Conservation (phyloP, 331 rosid species). For the Phaseolus coccineus region DNA sequence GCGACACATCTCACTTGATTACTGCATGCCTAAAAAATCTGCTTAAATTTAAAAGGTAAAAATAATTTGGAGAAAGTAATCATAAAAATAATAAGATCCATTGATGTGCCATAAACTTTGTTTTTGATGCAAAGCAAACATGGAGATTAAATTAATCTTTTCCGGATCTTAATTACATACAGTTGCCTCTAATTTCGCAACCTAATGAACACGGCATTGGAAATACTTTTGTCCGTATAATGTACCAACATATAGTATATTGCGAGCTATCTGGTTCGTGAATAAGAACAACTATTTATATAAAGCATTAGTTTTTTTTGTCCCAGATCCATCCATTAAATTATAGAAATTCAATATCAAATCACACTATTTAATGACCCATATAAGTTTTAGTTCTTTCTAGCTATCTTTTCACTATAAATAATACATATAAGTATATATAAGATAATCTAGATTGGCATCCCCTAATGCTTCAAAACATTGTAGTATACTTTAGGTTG, state of each 20-base stretch:
- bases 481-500: neutral
- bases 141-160: constrained; percentile 22
- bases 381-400: neutral
- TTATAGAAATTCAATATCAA: neutral
- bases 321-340: constrained; percentile 1
- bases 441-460: neutral
- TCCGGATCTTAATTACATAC: constrained; percentile 5
- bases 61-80: constrained; percentile 43
- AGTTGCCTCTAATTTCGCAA: constrained; percentile 27
- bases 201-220: constrained; percentile 24
- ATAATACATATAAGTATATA: no score
- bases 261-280: neutral
- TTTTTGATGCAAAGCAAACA: constrained; percentile 28
- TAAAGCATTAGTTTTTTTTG: neutral
- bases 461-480: constrained; percentile 1
- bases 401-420: no score
- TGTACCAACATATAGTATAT: neutral
- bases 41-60: constrained; percentile 55
- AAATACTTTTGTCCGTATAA: constrained; percentile 28
- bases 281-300: constrained; percentile 3
- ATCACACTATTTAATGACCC: neutral
- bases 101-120: constrained; percentile 32
- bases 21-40: constrained; percentile 52
- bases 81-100: constrained; percentile 30
- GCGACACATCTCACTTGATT: constrained; percentile 50